A percentile compares a stretch with the other conserved stretches of the same genome.
Evolutionary conservation across 768 basidiomycete species (phyloP).

Genomic region (Pleurotus sapidus): DNA sequence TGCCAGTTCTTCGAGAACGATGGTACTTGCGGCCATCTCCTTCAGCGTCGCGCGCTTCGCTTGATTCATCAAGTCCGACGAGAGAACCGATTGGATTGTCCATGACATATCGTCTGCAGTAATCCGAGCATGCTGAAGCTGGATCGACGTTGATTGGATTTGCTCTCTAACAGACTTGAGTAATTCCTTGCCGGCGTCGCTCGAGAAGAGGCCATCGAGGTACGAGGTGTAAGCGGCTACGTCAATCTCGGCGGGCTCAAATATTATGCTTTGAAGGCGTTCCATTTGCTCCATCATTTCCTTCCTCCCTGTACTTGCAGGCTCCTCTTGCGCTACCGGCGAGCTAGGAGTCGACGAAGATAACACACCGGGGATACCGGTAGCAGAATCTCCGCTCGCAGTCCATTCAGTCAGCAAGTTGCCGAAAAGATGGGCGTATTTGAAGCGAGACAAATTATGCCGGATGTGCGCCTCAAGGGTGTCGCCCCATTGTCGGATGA

Average conservation of each 20-base stretch:
- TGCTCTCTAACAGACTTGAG: constrained; percentile 27
- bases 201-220: constrained; percentile 34
- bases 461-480: constrained; percentile 36
- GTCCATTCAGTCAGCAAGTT: constrained; percentile 43
- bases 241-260: constrained; percentile 33
- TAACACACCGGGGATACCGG: constrained; percentile 10
- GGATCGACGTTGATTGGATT: constrained; percentile 21
- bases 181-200: constrained; percentile 24
- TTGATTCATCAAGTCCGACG: constrained; percentile 35
- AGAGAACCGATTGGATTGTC: constrained; percentile 32
- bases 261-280: constrained; percentile 36
- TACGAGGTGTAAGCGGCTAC: constrained; percentile 27
- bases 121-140: constrained; percentile 22
- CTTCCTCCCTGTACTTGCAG: constrained; percentile 35
- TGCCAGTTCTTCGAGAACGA: constrained; percentile 36
- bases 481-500: constrained; percentile 33
- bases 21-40: constrained; percentile 36
- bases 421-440: constrained; percentile 38
- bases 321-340: constrained; percentile 5
- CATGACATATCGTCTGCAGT: constrained; percentile 20
- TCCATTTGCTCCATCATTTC: constrained; percentile 40
- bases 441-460: constrained; percentile 33
- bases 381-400: constrained; percentile 37
- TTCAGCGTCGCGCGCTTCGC: constrained; percentile 36
- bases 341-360: background rate